phyloP scores from a whole-genome alignment of 2,329 filamentous ascomycete genomes.

The Zalaria sp. region DNA sequence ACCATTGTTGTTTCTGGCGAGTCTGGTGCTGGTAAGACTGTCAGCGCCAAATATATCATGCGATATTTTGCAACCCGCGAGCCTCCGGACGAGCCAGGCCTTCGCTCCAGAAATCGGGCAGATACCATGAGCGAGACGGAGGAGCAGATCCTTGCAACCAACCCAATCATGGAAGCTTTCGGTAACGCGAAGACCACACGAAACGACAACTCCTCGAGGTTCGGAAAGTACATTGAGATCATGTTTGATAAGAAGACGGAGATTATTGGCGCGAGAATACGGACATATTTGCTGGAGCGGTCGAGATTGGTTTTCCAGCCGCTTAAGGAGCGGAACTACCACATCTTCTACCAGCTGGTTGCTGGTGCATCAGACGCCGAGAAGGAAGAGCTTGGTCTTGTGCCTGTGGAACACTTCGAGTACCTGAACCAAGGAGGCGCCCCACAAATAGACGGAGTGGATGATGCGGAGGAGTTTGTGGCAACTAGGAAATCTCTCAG shows the following conservation, averaged over 20 bases:
- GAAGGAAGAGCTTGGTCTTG: constrained; percentile 62
- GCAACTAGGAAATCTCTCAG: constrained; percentile 75
- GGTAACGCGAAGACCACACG: constrained; percentile 99
- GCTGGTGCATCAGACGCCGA: constrained; percentile 80
- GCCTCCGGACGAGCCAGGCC: constrained; percentile 73
- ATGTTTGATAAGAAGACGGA: constrained; percentile 94
- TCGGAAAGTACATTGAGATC: constrained; percentile 99
- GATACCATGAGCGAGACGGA: constrained; percentile 94
- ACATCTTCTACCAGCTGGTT: constrained; percentile 96
- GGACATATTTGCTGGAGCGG: constrained; percentile 87
- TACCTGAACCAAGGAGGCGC: constrained; percentile 93
- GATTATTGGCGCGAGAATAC: constrained; percentile 95
- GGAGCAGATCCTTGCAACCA: constrained; percentile 94
- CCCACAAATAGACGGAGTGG: constrained; percentile 82
- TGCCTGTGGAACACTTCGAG: constrained; percentile 80
- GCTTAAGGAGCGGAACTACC: constrained; percentile 94
- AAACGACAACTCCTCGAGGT: constrained; percentile 97
- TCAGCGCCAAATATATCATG: constrained; percentile 99
- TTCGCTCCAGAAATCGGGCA: constrained; percentile 56
- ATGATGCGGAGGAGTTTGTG: constrained; percentile 87
- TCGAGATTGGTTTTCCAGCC: constrained; percentile 96
- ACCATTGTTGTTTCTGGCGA: constrained; percentile 98
- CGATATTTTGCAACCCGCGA: constrained; percentile 97
- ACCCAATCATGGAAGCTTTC: constrained; percentile 99
- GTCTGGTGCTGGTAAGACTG: constrained; percentile 96